Evolutionary conservation across 495 filamentous ascomycete species (phyloP).

Genomic region (Pyronema domesticum): DNA sequence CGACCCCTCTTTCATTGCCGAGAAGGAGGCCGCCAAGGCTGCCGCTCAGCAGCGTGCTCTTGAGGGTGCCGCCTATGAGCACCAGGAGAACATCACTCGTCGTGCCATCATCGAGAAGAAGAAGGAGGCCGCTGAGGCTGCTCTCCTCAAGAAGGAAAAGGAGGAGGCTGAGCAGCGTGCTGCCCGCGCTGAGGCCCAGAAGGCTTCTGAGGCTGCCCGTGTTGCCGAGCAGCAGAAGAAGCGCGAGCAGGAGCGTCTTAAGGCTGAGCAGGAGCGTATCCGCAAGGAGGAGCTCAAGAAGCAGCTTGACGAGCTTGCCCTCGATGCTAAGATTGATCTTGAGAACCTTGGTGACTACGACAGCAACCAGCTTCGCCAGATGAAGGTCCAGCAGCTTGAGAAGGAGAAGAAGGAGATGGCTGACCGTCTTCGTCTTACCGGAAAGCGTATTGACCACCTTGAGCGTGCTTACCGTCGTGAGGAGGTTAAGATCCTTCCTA

Average conservation of each 20-base stretch:
- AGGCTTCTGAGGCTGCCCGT: conserved; percentile 72
- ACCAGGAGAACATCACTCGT: conserved; percentile 69
- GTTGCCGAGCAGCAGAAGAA: conserved; percentile 78
- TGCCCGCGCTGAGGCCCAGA: conserved; percentile 62
- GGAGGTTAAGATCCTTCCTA: conserved; percentile 74
- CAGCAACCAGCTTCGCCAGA: conserved; percentile 68
- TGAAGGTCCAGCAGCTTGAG: conserved; percentile 89
- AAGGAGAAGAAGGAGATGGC: conserved; percentile 90
- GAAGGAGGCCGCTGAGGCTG: conserved; percentile 78
- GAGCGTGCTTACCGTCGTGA: conserved; percentile 93
- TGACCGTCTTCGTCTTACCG: conserved; percentile 75
- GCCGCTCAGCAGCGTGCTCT: conserved; percentile 61
- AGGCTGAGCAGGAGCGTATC: conserved; percentile 78
- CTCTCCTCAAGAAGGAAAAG: conserved; percentile 69
- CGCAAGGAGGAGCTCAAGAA: conserved; percentile 87
- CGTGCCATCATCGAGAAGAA: conserved; percentile 87
- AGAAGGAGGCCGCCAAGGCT: conserved; percentile 59
- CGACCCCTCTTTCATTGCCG: conserved; percentile 69
- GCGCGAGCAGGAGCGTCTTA: conserved; percentile 72
- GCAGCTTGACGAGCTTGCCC: conserved; percentile 84
- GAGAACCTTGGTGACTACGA: conserved; percentile 63
- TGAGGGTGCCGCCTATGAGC: conserved; percentile 78
- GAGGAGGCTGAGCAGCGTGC: conserved; percentile 78
- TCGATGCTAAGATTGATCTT: conserved; percentile 63
- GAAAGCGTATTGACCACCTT: conserved; percentile 91